Conservation (phyloP, 441 rosid species). For the Aleurites moluccanus region DNA sequence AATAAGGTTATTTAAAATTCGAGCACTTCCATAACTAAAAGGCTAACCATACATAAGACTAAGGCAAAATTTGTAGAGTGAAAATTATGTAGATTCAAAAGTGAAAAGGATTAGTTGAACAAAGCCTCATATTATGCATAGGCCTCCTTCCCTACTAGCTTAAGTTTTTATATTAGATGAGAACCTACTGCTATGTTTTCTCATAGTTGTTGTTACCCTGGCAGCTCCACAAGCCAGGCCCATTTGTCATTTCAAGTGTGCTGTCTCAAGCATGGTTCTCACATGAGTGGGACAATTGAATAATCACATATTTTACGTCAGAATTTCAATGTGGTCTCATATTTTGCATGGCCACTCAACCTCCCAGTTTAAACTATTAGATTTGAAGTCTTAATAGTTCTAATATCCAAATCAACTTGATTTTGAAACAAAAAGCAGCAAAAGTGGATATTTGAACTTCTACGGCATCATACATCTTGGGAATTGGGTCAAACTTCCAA, state of each 20-base stretch:
- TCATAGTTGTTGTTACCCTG: background rate
- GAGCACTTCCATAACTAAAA: background rate
- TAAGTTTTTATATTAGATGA: background rate
- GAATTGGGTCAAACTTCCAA: background rate
- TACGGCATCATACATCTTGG: background rate
- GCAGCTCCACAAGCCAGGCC: background rate
- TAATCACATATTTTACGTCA: background rate
- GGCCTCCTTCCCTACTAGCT: background rate
- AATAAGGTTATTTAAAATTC: background rate
- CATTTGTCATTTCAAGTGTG: background rate
- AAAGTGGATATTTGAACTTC: background rate
- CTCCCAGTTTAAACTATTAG: background rate
- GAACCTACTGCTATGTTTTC: background rate
- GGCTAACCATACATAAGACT: background rate
- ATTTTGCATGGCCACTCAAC: background rate
- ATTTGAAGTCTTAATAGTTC: background rate
- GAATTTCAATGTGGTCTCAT: background rate
- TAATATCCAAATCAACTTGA: conserved; percentile 4
- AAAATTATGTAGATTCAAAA: background rate
- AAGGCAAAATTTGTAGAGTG: background rate
- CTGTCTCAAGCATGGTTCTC: background rate
- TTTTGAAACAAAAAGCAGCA: background rate
- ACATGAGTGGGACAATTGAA: background rate
- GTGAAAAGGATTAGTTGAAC: background rate
- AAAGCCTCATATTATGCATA: background rate